Conservation (phyloP, 805 yeast genomes). For the Candida methanosorbosa region DNA sequence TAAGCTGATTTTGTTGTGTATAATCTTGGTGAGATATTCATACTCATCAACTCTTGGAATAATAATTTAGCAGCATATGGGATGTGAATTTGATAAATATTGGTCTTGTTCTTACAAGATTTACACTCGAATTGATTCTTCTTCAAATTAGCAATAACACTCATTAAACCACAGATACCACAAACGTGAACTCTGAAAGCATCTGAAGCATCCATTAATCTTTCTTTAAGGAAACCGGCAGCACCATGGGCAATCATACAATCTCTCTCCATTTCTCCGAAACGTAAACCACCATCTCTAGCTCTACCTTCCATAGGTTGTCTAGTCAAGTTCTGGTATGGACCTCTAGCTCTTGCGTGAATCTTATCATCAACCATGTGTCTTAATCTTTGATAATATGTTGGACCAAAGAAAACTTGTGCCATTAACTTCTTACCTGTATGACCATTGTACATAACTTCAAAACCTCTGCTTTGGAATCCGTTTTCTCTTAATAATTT, state of each 20-base stretch:
- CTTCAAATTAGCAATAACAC: constrained; percentile 93
- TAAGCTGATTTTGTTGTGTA: constrained; percentile 67
- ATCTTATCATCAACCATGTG: constrained; percentile 99
- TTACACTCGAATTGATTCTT: constrained; percentile 98
- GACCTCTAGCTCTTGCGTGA: constrained; percentile 99
- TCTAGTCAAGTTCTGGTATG: constrained; percentile 94
- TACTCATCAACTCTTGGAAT: constrained; percentile 99
- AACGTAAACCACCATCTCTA: constrained; percentile 97
- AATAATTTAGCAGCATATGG: constrained; percentile 97
- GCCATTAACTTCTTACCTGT: constrained; percentile 98
- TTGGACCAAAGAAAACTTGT: constrained; percentile 98
- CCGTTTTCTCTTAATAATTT: constrained; percentile 90
- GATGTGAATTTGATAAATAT: constrained; percentile 93
- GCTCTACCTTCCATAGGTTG: constrained; percentile 99
- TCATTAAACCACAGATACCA: constrained; percentile 97
- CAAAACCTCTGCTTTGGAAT: constrained; percentile 96
- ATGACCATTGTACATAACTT: constrained; percentile 97
- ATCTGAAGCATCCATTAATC: constrained; percentile 98
- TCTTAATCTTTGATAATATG: constrained; percentile 96
- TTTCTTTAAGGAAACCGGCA: constrained; percentile 94
- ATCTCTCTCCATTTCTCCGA: constrained; percentile 99
- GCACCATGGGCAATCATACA: constrained; percentile 99
- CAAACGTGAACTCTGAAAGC: constrained; percentile 97
- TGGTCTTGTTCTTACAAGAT: constrained; percentile 96
- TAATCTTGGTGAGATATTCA: constrained; percentile 96